Conservation (phyloP, 768 basidiomycete species). For the Multifurca ochricompacta region DNA sequence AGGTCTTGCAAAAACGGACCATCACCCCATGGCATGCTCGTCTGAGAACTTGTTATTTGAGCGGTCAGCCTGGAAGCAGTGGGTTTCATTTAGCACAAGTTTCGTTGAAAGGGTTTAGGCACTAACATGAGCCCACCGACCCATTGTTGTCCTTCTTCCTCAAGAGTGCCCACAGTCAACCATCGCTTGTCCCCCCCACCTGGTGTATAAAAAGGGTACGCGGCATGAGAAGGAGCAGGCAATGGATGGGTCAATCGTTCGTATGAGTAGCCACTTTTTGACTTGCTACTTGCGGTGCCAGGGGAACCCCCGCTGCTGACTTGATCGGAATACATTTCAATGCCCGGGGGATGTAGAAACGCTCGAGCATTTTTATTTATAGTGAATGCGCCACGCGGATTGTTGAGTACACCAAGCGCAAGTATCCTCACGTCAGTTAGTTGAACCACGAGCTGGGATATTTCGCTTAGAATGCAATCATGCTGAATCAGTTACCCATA, state of each 20-base stretch:
- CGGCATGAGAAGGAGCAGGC: slow-evolving; percentile 45
- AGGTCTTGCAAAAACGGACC: slow-evolving; percentile 37
- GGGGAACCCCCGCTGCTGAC: background rate
- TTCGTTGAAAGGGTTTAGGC: background rate
- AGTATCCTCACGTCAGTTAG: slow-evolving; percentile 66
- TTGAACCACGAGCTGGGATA: slow-evolving; percentile 53
- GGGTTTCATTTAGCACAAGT: background rate
- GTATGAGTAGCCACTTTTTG: background rate
- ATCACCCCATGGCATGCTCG: slow-evolving; percentile 31
- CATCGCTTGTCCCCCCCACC: slow-evolving; percentile 64
- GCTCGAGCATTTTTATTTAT: slow-evolving; percentile 62
- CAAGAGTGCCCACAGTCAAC: slow-evolving; percentile 41
- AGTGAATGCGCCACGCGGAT: slow-evolving; percentile 45
- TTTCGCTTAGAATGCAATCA: background rate
- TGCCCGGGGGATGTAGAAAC: slow-evolving; percentile 64
- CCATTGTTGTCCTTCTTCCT: slow-evolving; percentile 62
- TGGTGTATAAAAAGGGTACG: slow-evolving; percentile 69
- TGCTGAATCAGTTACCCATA: slow-evolving; percentile 29
- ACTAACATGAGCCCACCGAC: slow-evolving; percentile 63
- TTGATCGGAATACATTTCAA: slow-evolving; percentile 29
- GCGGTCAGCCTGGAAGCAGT: slow-evolving; percentile 44
- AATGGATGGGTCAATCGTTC: slow-evolving; percentile 47
- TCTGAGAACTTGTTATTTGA: slow-evolving; percentile 45
- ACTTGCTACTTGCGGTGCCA: background rate
- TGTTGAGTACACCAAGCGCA: slow-evolving; percentile 58